Percentiles rank a stretch among this genome's conserved stretches.
These are phyloP conservation scores for Micromonas commoda DNA, from an alignment of 139 green algal genomes.

Conservation along the genomic window DNA sequence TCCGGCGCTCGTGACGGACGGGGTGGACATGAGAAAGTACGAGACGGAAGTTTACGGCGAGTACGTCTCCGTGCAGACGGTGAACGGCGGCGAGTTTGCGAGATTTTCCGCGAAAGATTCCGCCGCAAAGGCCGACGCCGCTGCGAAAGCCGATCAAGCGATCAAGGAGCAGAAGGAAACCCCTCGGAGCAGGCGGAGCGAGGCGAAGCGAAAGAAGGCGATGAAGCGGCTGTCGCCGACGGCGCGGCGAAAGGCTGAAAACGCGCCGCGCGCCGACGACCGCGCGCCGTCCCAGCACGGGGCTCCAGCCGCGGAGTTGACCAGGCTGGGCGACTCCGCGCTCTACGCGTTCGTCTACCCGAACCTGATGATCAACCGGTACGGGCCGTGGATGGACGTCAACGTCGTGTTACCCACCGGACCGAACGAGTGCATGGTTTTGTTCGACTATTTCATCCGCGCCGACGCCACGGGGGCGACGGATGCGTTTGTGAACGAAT, in stretches of 20 bases:
- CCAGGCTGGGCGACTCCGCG: constrained; percentile 20
- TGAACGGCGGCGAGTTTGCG: background rate
- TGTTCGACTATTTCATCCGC: constrained; percentile 33
- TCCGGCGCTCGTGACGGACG: constrained; percentile 32
- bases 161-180: too few relatives aligned
- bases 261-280: too few relatives aligned
- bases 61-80: background rate
- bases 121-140: too few relatives aligned
- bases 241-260: too few relatives aligned
- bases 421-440: constrained; percentile 39
- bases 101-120: too few relatives aligned
- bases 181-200: too few relatives aligned
- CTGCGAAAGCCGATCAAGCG: too few relatives aligned
- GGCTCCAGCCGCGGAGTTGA: too few relatives aligned
- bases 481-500: background rate
- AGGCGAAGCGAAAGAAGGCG: too few relatives aligned
- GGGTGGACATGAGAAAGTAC: constrained; percentile 44
- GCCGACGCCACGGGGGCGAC: background rate
- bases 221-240: too few relatives aligned
- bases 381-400: constrained; percentile 53
- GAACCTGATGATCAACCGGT: constrained; percentile 60
- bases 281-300: too few relatives aligned
- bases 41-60: background rate
- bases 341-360: constrained; percentile 55
- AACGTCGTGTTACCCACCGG: constrained; percentile 45